Evolutionary conservation across 305 asterid genomes (phyloP), one percentile per base, ranked within the genome.

Genomic region (Ilex paraguariensis): DNA sequence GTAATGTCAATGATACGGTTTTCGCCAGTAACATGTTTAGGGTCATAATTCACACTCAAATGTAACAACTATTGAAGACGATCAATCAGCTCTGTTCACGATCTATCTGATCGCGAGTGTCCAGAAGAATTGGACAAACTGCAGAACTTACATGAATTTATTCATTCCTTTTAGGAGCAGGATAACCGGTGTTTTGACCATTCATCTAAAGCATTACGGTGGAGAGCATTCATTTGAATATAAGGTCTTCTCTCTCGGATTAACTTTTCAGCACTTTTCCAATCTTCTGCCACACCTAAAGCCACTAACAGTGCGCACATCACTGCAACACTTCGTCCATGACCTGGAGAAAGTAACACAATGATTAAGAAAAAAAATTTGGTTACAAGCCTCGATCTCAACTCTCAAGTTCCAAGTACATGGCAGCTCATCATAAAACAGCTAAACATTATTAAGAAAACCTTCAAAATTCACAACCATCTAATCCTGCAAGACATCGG

Each of bases 321-420:
- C 44, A 89, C 96, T 8, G 97, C 96, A 57, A 92, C 96, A 70
- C 98, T 92, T 75, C 98, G 79, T 56, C 98, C 98, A 59, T 90
- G 96, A 54, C 98, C 98, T 92, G 42, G 10, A 44, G 44, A 21
- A 46, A 60, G 42, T 31, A 14, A 33, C 31, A 33, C 36, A 69
- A 50, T 58, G 52, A 68, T 52, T 42, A 9, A 73, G 62, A 58
- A 4, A 15, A 15, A 61, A 57, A 8, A 7, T 57, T 52, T 13
- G 31, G 15, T 36, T 36, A 13, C 2, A 12, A 3, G 36, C 46
- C 12, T 32, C 10, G 17, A 64, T 44, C 44, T 7, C 10, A 28
- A 49, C 36, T 48, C 56, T 3, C 11, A 36, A 42, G 21, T 15
- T 33, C 64, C 13, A 45, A 36, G 42, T 36, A 36, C 42, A 36